Evolutionary conservation across 495 filamentous ascomycete species (phyloP), one percentile per base, ranked within the genome.

Genomic region (Sabuloglossum arenarium): DNA sequence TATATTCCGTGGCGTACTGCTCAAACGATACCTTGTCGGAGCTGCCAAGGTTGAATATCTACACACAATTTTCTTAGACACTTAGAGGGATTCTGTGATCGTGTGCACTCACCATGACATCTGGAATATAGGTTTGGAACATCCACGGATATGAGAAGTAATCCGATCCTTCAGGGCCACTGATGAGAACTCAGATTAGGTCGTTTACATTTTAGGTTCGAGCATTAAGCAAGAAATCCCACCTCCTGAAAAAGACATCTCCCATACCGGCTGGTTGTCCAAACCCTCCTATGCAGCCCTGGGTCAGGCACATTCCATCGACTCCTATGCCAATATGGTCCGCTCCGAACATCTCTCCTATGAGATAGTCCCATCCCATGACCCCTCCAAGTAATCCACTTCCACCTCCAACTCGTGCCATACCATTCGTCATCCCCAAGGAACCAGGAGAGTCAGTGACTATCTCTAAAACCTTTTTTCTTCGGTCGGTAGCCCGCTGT

Each of bases 231-330:
- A 6, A 16, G 24, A 24, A 8, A 16, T 28, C 59, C 19, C 42
- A 69, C 68, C 68, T 71, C 52, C 67, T 63, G 55, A 70, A 71
- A 59, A 71, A 70, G 6, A 67, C 61, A 59, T 71, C 68, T 8
- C 63, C 66, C n/a, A 71, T 61, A 25, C 64, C 66, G 24, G 52
- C 61, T 14, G 67, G 67, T 28, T 56, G 54, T 30, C 67, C 68
- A 31, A 55, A 53, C 21, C 67, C 67, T 1, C 67, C 66, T 28
- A 69, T 65, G 47, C 68, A 71, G 25, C 66, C 59, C 37, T 63
- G 60, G 29, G 57, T 63, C 14, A 71, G 56, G 54, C 69, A 70
- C 67, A 69, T 69, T 0, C 68, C 68, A 57, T 67, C 66, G 24
- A 66, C 61, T 14, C 64, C 63, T 49, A 69, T 62, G 27, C 60